A percentile compares a stretch with the other conserved stretches of the same genome.
Conservation (phyloP, 2,329 filamentous ascomycete genomes). For the Nothopassalora personata region DNA sequence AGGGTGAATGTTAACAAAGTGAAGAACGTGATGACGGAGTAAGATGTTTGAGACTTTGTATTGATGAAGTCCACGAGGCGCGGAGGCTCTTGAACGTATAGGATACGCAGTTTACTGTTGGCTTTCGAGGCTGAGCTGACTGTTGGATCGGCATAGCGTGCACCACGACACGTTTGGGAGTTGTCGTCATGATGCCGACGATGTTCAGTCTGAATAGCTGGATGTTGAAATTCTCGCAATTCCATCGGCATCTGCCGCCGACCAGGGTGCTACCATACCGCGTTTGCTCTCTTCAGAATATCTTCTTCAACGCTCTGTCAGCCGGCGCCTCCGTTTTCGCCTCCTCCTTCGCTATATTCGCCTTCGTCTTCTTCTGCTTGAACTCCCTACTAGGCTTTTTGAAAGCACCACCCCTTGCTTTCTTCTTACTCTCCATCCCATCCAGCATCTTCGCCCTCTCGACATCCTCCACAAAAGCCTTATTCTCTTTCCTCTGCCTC, state of each 20-base stretch:
- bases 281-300: constrained; percentile 13
- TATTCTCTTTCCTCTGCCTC: constrained; percentile 72
- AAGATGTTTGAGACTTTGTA: background rate
- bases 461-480: constrained; percentile 72
- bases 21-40: background rate
- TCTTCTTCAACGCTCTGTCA: constrained; percentile 14
- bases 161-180: too few species aligned
- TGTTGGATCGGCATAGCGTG: too few species aligned
- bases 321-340: background rate
- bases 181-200: too few species aligned
- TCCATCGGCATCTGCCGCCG: too few species aligned
- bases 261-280: too few species aligned
- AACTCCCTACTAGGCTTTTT: constrained; percentile 47
- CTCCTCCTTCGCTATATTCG: constrained; percentile 8
- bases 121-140: too few species aligned
- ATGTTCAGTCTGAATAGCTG: too few species aligned
- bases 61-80: too few species aligned
- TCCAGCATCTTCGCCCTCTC: constrained; percentile 75
- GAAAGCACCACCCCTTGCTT: constrained; percentile 48
- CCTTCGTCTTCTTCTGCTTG: constrained; percentile 50
- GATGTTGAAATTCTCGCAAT: too few species aligned
- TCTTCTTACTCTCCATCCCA: constrained; percentile 55
- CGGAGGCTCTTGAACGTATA: too few species aligned
- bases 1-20: background rate
- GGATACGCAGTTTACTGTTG: too few species aligned